phyloP scores from a whole-genome alignment of 140 eudicot genomes.

The Stevia rebaudiana region DNA sequence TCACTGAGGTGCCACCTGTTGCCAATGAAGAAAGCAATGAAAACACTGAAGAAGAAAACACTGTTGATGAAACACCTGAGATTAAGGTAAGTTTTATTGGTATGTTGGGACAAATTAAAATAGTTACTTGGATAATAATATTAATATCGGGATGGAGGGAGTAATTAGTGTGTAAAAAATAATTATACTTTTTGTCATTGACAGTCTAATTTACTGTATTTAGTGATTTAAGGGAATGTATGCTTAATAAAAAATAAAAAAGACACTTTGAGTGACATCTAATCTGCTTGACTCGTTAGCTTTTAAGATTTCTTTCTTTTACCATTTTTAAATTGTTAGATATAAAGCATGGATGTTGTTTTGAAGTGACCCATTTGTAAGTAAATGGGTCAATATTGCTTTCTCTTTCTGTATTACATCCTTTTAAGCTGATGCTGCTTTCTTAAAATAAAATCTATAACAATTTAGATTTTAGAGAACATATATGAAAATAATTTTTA shows the following conservation, averaged over 20 bases:
- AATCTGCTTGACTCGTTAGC: not conserved
- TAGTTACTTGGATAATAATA: not conserved
- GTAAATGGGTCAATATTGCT: not conserved
- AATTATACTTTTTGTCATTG: not conserved
- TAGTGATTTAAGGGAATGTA: not conserved
- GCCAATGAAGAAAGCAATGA: slow-evolving; percentile 44
- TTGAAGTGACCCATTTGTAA: not conserved
- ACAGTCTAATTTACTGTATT: not conserved
- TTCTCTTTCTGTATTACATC: not conserved
- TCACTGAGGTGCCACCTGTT: slow-evolving; percentile 29
- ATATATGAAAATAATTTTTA: not conserved
- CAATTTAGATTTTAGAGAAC: not conserved
- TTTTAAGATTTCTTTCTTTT: not conserved
- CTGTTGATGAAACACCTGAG: slow-evolving; percentile 41
- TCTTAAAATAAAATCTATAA: not conserved
- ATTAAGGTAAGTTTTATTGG: slow-evolving; percentile 42
- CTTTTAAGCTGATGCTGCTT: not conserved
- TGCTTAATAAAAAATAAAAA: not conserved
- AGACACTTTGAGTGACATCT: not conserved
- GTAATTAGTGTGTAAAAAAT: not conserved
- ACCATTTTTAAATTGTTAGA: not conserved
- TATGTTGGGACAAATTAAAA: not conserved
- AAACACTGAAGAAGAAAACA: slow-evolving; percentile 36
- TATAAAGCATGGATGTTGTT: not conserved
- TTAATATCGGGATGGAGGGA: not conserved